Evolutionary conservation across 2,329 filamentous ascomycete genomes (phyloP).

Genomic region (Xylariaceae sp.): DNA sequence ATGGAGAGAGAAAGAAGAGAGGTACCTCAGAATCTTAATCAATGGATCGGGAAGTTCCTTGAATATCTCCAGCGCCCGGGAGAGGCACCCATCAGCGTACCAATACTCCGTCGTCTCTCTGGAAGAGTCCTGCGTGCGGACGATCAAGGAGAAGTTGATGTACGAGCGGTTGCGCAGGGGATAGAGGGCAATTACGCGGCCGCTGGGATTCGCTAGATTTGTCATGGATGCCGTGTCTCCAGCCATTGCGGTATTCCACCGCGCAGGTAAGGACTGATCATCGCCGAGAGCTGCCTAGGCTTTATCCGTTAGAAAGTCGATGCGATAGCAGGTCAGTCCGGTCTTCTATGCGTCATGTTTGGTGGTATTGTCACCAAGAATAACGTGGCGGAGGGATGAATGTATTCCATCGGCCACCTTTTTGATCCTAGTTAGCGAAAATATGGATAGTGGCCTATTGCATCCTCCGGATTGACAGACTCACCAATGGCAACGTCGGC

Average conservation of each 20-base stretch:
- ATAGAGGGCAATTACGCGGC: constrained; percentile 19
- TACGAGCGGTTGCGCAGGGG: constrained; percentile 16
- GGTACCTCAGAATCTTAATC: constrained; percentile 18
- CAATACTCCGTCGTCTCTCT: constrained; percentile 18
- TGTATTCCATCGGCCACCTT: constrained; percentile 26
- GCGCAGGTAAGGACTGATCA: too few relatives aligned
- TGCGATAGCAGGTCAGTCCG: constrained; percentile 22
- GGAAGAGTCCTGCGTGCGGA: constrained; percentile 16
- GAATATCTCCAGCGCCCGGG: constrained; percentile 21
- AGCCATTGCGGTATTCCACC: constrained; percentile 23
- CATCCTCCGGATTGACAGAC: not conserved
- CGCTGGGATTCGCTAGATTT: constrained; percentile 9
- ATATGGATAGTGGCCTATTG: constrained; percentile 5
- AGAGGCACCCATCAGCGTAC: constrained; percentile 20
- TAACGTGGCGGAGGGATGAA: constrained; percentile 19
- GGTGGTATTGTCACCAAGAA: constrained; percentile 14
- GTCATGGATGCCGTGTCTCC: too few relatives aligned
- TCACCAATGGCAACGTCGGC: constrained; percentile 23
- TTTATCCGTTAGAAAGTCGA: constrained; percentile 18
- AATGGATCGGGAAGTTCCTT: constrained; percentile 18
- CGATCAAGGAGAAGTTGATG: constrained; percentile 24
- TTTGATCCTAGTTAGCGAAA: too few relatives aligned
- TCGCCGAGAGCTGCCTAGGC: constrained; percentile 18
- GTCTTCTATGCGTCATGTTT: constrained; percentile 19
- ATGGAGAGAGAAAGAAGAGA: too few relatives aligned